Evolutionary conservation across 169 alveolate genomes (phyloP).

Genomic region (Eimeria zaria): DNA sequence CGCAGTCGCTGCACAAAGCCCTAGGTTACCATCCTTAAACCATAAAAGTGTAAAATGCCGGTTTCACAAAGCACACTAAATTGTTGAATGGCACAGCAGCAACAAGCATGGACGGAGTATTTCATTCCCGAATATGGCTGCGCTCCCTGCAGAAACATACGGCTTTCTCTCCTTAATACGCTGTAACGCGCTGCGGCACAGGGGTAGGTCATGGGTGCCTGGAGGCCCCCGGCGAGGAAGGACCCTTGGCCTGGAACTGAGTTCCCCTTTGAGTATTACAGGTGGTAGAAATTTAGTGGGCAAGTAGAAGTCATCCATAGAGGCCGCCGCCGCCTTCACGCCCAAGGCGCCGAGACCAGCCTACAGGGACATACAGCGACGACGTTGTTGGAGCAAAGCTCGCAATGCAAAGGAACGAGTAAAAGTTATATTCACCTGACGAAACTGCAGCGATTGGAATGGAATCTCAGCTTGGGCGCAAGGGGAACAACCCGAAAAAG

Average conservation of each 20-base stretch:
- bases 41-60: background rate
- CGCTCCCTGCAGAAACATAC: background rate
- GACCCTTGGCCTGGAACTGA: background rate
- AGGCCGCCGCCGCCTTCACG: conserved; percentile 41
- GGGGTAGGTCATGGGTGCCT: conserved; percentile 29
- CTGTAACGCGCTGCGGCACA: conserved; percentile 15
- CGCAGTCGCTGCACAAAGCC: background rate
- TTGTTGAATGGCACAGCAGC: background rate
- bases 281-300: conserved; percentile 35
- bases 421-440: background rate
- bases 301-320: conserved; percentile 57
- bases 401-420: background rate
- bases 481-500: background rate
- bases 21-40: background rate
- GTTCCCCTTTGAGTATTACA: background rate
- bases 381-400: background rate
- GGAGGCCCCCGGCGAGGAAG: conserved; percentile 67
- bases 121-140: background rate
- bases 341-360: conserved; percentile 39
- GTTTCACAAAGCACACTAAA: background rate
- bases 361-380: conserved; percentile 3
- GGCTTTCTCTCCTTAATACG: conserved; percentile 20
- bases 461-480: background rate
- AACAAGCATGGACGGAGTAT: background rate
- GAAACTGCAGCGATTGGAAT: background rate